A percentile compares a stretch with the other conserved stretches of the same genome.
Evolutionary conservation across 306 rosid species (phyloP).

Genomic region (Aeschynomene evenia): DNA sequence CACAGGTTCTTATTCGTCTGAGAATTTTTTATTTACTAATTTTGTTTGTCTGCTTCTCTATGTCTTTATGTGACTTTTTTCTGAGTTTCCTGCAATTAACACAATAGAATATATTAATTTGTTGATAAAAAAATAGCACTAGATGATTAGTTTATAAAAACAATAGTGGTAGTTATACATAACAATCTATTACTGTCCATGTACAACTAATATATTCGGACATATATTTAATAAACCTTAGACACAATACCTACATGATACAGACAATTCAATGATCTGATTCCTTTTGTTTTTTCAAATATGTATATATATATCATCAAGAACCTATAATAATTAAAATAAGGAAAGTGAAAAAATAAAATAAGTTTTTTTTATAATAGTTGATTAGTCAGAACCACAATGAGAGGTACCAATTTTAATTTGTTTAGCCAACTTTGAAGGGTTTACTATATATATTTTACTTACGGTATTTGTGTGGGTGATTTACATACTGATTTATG

Average conservation of each 20-base stretch:
- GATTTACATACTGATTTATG: too few species aligned
- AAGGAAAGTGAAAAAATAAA: too few species aligned
- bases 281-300: too few species aligned
- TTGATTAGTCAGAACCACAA: too few species aligned
- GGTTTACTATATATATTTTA: too few species aligned
- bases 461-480: too few species aligned
- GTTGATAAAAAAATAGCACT: background rate
- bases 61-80: background rate
- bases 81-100: background rate
- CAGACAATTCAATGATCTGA: background rate
- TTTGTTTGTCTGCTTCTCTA: background rate
- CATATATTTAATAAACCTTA: background rate
- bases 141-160: background rate
- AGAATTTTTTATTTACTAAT: background rate
- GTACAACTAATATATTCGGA: background rate
- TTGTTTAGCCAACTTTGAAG: too few species aligned
- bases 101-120: background rate
- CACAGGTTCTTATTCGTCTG: conserved; percentile 3
- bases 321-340: too few species aligned
- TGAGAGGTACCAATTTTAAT: too few species aligned
- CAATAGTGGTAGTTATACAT: background rate
- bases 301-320: too few species aligned
- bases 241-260: background rate
- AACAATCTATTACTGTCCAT: background rate
- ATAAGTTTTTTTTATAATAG: too few species aligned